A percentile compares a stretch with the other conserved stretches of the same genome.
Evolutionary conservation across 2,329 filamentous ascomycete species (phyloP).

Genomic region (Pestalotiopsis sp.): DNA sequence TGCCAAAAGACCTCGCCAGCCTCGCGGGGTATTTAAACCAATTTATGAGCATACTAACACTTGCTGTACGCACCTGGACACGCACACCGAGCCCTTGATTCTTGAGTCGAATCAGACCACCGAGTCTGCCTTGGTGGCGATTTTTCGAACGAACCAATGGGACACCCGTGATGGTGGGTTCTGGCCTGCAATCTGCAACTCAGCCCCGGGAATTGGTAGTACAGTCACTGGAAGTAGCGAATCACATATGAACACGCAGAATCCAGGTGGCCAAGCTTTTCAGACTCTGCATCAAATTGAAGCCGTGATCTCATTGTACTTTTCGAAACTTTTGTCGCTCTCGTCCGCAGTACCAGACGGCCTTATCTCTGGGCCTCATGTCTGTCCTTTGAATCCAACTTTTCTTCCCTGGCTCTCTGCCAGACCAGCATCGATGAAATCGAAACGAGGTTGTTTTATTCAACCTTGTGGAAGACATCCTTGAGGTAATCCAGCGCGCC

Average conservation of each 20-base stretch:
- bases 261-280: neutral
- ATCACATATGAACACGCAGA: neutral
- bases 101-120: too few species aligned
- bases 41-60: neutral
- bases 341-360: too few species aligned
- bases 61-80: neutral
- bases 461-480: slow-evolving; percentile 17
- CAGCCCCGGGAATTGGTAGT: neutral
- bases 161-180: neutral
- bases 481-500: slow-evolving; percentile 53
- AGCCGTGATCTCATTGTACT: neutral
- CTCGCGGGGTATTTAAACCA: neutral
- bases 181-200: neutral
- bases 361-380: too few species aligned
- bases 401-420: neutral
- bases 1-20: neutral
- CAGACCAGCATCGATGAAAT: neutral
- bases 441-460: neutral
- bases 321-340: neutral
- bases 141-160: neutral
- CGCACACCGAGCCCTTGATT: too few species aligned
- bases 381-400: too few species aligned
- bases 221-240: neutral
- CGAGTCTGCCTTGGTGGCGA: neutral
- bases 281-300: neutral